phyloP scores from a whole-genome alignment of 352 stramenopile genomes.

The Pythium phragmitis region DNA sequence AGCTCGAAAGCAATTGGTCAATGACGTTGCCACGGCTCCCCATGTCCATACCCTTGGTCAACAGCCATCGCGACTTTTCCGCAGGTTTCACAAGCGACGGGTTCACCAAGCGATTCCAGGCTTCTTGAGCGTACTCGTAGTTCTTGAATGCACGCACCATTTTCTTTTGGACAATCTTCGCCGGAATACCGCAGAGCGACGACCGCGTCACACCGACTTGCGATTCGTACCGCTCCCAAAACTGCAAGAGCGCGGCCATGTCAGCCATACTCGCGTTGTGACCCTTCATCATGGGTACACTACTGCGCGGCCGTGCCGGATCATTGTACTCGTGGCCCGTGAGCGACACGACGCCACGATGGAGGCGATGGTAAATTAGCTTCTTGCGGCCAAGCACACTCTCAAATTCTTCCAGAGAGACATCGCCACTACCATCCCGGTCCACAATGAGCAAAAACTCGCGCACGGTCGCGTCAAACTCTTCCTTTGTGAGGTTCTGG shows the following conservation, averaged over 20 bases:
- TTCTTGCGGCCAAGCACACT: slow-evolving; percentile 65
- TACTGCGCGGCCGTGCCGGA: slow-evolving; percentile 54
- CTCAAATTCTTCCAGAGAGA: slow-evolving; percentile 86
- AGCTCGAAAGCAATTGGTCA: slow-evolving; percentile 72
- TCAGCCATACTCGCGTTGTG: slow-evolving; percentile 47
- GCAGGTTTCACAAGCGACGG: slow-evolving; percentile 63
- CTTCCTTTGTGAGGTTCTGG: slow-evolving; percentile 66
- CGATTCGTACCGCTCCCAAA: slow-evolving; percentile 74
- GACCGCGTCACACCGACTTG: slow-evolving; percentile 57
- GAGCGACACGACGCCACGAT: slow-evolving; percentile 58
- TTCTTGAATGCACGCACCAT: slow-evolving; percentile 86
- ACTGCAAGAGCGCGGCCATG: slow-evolving; percentile 49
- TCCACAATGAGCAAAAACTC: slow-evolving; percentile 83
- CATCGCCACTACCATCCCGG: slow-evolving; percentile 74
- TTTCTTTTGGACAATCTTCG: slow-evolving; percentile 76
- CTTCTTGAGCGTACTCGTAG: slow-evolving; percentile 86
- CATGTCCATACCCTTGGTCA: slow-evolving; percentile 85
- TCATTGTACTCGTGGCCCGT: slow-evolving; percentile 82
- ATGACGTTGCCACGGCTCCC: slow-evolving; percentile 67
- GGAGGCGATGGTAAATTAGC: slow-evolving; percentile 63
- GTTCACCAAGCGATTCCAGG: slow-evolving; percentile 81
- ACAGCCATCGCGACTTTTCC: slow-evolving; percentile 68
- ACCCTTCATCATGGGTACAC: slow-evolving; percentile 62
- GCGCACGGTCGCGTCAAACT: slow-evolving; percentile 73
- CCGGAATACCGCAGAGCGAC: slow-evolving; percentile 57